These are phyloP conservation scores for Aspergillus uvarum DNA, from an alignment of 2,329 filamentous ascomycete genomes.

Conservation along the genomic window DNA sequence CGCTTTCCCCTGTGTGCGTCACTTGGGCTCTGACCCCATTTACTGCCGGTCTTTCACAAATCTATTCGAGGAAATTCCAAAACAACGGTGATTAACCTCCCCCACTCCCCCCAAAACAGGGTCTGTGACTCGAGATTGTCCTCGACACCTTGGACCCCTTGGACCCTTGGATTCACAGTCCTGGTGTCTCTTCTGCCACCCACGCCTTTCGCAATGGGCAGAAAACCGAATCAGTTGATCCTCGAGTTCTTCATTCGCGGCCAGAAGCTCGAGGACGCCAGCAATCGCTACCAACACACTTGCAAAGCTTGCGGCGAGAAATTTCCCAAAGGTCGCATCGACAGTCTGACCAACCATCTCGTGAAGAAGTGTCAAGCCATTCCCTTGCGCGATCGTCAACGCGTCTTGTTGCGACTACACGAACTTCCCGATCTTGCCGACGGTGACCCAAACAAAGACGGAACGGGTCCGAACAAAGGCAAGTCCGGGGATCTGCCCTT, in stretches of 20 bases:
- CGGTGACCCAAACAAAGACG: constrained; percentile 41
- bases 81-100: background rate
- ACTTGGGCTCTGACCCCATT: constrained; percentile 1
- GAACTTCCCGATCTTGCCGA: constrained; percentile 61
- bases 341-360: constrained; percentile 77
- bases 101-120: background rate
- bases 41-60: background rate
- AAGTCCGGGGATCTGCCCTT: constrained; percentile 45
- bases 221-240: constrained; percentile 80
- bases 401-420: constrained; percentile 70
- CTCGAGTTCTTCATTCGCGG: constrained; percentile 86
- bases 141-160: background rate
- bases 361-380: constrained; percentile 84
- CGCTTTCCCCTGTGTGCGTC: constrained; percentile 17
- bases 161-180: constrained; percentile 7
- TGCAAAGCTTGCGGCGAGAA: constrained; percentile 86
- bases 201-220: constrained; percentile 62
- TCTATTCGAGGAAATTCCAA: background rate
- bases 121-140: background rate
- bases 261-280: constrained; percentile 80
- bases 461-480: constrained; percentile 35
- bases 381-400: constrained; percentile 70
- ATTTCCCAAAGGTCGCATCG: constrained; percentile 85
- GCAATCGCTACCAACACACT: constrained; percentile 87
- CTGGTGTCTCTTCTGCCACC: constrained; percentile 16